These are phyloP conservation scores for Fusarium sp. DNA, from an alignment of 2,329 filamentous ascomycete species.

Conservation along the genomic window DNA sequence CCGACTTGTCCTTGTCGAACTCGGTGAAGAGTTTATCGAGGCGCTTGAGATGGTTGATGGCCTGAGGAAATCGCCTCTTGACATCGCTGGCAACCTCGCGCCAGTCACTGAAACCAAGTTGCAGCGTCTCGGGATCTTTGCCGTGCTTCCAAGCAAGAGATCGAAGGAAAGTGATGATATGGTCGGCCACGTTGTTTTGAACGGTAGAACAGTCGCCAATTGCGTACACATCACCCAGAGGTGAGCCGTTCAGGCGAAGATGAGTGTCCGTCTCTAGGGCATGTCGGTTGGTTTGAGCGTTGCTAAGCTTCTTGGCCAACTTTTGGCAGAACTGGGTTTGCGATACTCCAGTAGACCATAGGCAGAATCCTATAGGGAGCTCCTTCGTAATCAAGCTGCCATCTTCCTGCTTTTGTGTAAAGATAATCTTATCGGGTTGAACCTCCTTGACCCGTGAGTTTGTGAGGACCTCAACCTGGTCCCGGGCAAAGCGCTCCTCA, in stretches of 20 bases:
- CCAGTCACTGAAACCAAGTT: slow-evolving; percentile 91
- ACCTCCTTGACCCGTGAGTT: slow-evolving; percentile 96
- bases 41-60: slow-evolving; percentile 85
- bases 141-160: slow-evolving; percentile 92
- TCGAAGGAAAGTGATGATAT: slow-evolving; percentile 90
- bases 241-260: slow-evolving; percentile 87
- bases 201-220: slow-evolving; percentile 97
- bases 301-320: slow-evolving; percentile 80
- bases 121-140: slow-evolving; percentile 87
- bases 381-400: slow-evolving; percentile 88
- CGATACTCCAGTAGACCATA: slow-evolving; percentile 97
- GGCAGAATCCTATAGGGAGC: slow-evolving; percentile 92
- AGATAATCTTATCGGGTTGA: slow-evolving; percentile 83
- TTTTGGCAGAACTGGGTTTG: slow-evolving; percentile 85
- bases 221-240: slow-evolving; percentile 93
- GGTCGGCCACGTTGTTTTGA: slow-evolving; percentile 95
- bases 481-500: slow-evolving; percentile 89
- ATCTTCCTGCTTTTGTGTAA: slow-evolving; percentile 82
- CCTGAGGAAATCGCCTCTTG: slow-evolving; percentile 90
- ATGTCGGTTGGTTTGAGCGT: slow-evolving; percentile 85
- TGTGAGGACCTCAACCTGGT: slow-evolving; percentile 90
- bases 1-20: slow-evolving; percentile 93
- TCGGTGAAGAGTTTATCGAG: slow-evolving; percentile 91
- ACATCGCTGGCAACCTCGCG: slow-evolving; percentile 85
- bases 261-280: slow-evolving; percentile 96